Percentiles rank a stretch among this genome's conserved stretches.
Conservation (phyloP, 2,329 filamentous ascomycete genomes). For the Pseudocercospora vitis region DNA sequence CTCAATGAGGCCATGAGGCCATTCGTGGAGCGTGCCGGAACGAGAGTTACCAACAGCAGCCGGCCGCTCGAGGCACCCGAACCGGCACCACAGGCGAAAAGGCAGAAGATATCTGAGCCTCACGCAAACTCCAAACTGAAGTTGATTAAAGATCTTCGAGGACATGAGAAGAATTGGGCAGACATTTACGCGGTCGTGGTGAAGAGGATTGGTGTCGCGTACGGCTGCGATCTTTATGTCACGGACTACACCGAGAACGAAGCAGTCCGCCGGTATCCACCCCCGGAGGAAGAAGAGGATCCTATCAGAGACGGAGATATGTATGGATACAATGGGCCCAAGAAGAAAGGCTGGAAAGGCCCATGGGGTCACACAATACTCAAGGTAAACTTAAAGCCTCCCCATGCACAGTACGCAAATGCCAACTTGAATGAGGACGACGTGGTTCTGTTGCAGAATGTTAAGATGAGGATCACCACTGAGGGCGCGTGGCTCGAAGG, state of each 20-base stretch:
- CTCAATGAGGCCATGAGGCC: conserved; percentile 28
- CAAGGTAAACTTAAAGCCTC: conserved; percentile 68
- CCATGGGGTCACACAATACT: conserved; percentile 72
- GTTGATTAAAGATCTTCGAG: conserved; percentile 61
- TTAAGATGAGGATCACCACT: conserved; percentile 63
- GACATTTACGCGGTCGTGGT: conserved; percentile 74
- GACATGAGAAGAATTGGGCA: conserved; percentile 55
- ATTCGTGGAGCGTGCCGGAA: neutral
- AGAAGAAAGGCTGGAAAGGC: conserved; percentile 62
- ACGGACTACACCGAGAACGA: conserved; percentile 79
- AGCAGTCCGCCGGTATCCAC: conserved; percentile 58
- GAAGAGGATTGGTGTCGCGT: conserved; percentile 48
- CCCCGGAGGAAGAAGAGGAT: conserved; percentile 39
- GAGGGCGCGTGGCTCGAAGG: conserved; percentile 66
- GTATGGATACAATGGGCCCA: conserved; percentile 34
- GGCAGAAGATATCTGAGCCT: conserved; percentile 5
- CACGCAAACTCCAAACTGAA: conserved; percentile 53
- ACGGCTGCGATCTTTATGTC: conserved; percentile 64
- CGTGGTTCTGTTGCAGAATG: conserved; percentile 68
- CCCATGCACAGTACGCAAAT: conserved; percentile 62
- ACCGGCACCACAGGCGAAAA: conserved; percentile 16
- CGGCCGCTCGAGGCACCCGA: neutral
- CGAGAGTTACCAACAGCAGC: neutral
- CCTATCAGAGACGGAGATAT: conserved; percentile 33
- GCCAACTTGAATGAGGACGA: conserved; percentile 57